Evolutionary conservation across 2,329 filamentous ascomycete genomes (phyloP).

Genomic region (Graphium sp.): DNA sequence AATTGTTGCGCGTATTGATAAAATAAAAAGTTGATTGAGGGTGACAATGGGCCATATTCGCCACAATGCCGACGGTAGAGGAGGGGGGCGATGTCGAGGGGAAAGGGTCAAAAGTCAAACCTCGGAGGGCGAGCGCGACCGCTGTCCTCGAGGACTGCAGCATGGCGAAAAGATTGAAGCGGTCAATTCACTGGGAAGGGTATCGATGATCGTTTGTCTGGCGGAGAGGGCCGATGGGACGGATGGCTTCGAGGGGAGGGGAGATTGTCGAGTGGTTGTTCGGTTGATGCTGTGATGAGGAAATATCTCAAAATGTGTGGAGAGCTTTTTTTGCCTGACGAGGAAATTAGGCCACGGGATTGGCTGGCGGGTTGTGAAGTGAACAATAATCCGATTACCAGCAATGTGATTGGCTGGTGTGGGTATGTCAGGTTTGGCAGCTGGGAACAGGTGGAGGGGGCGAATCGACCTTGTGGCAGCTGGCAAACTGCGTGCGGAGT

Average conservation of each 20-base stretch:
- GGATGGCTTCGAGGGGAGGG: neutral
- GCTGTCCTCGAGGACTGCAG: conserved; percentile 4
- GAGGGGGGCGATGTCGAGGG: neutral
- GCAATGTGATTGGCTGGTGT: conserved; percentile 3
- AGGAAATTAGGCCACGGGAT: no score
- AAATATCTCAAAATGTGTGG: neutral
- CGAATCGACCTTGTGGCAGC: no score
- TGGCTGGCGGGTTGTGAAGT: conserved; percentile 1
- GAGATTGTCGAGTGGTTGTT: neutral
- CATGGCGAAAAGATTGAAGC: neutral
- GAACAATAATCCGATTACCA: conserved; percentile 2
- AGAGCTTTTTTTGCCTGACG: conserved; percentile 2
- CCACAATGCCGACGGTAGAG: neutral
- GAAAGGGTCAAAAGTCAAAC: neutral
- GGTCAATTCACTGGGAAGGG: neutral
- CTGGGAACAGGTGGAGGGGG: no score
- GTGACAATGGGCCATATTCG: neutral
- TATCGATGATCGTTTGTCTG: no score
- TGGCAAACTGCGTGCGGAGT: no score
- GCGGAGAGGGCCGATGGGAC: neutral
- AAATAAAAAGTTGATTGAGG: neutral
- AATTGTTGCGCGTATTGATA: neutral
- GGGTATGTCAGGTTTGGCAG: no score
- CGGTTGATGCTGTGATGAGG: neutral
- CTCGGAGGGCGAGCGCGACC: conserved; percentile 2